These are phyloP conservation scores for Clathrospora elynae DNA, from an alignment of 2,329 filamentous ascomycete genomes.

Conservation along the genomic window DNA sequence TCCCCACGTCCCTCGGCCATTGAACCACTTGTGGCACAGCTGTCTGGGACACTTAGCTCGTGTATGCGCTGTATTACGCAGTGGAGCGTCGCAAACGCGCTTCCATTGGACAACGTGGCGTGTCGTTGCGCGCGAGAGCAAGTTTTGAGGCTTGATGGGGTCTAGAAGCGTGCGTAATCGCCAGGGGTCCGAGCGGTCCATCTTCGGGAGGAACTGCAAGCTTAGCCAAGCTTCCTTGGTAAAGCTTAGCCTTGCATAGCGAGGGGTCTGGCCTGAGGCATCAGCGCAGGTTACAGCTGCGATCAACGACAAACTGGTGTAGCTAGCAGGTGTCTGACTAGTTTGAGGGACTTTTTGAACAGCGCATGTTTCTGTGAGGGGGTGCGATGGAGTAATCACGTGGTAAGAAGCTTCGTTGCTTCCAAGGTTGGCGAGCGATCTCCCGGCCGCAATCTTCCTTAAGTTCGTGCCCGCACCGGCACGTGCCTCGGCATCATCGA, in stretches of 20 bases:
- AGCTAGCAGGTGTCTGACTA: no score
- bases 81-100: neutral
- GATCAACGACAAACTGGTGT: no score
- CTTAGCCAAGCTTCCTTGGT: slow-evolving; percentile 36
- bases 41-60: slow-evolving; percentile 8
- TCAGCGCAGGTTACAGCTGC: no score
- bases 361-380: no score
- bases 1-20: slow-evolving; percentile 24
- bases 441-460: no score
- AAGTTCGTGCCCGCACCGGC: no score
- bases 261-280: no score
- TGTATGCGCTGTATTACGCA: slow-evolving; percentile 26
- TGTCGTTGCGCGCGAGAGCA: slow-evolving; percentile 13
- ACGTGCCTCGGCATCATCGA: no score
- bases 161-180: slow-evolving; percentile 37
- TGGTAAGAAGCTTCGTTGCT: no score
- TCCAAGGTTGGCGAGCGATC: no score
- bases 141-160: slow-evolving; percentile 19
- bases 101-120: slow-evolving; percentile 22
- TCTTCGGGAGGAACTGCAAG: slow-evolving; percentile 8
- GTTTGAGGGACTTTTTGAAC: no score
- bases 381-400: no score
- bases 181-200: slow-evolving; percentile 10
- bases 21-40: slow-evolving; percentile 31
- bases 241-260: slow-evolving; percentile 34